Evolutionary conservation across 2,329 filamentous ascomycete species (phyloP), one percentile per base, ranked within the genome.

Genomic region (Fusarium zealandicum): DNA sequence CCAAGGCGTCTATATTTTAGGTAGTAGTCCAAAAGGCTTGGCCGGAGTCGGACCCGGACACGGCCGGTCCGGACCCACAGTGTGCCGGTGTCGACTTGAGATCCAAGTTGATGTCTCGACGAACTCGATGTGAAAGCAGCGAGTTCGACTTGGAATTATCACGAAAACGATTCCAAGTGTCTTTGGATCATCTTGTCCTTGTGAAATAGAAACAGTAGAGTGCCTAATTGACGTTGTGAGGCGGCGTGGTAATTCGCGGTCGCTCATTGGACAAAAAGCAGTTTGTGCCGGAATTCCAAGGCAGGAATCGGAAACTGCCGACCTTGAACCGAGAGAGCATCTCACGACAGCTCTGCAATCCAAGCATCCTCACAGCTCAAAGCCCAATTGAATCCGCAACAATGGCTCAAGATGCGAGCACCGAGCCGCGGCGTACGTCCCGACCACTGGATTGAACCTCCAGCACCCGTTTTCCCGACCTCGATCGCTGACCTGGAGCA

Each of bases 351-450:
- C 60, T 67, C 57, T 62, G 56, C 61, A 41, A 50, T 57, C 51
- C 61, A 63, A 60, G 61, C 59, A 64, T 63, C 65, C 68, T 65
- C 61, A 64, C 56, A 60, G 64, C 42, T 56, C 52, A 61, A 68
- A 64, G 64, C 59, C 66, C 73, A 72, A 74, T 74, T 72, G 70
- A 71, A 64, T 50, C 65, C 35, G 53, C 54, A 72, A 65, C 39
- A 27, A 76, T 76, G 74, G 73, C 65, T 66, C 69, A 71, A 66
- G 72, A 71, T 65, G 61, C 72, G 58, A 59, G 68, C 59, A 64
- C 72, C 56, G 72, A 75, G 64, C 67, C 72, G 61, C 72, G 74
- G 67, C 72, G 74, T 76, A 74, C 59, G 74, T 73, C 54, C 27
- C 32, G 27, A 43, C 25, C 41, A 12, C 43, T 51, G 31, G 11